Conservation (phyloP, 2,329 filamentous ascomycete genomes). For the Colletotrichum cuscutae region DNA sequence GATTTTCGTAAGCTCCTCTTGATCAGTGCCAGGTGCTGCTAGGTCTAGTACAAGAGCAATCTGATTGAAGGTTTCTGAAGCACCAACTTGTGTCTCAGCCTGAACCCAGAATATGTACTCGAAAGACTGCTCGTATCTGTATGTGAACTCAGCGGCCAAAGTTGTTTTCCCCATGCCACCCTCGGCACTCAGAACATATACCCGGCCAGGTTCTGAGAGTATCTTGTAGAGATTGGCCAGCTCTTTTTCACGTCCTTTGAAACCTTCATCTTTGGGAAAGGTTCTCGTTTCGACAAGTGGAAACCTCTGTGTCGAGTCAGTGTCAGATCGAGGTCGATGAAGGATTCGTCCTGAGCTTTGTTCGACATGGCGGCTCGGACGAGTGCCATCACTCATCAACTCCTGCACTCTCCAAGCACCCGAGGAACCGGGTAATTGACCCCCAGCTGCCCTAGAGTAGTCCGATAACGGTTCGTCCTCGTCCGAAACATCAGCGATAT, state of each 20-base stretch:
- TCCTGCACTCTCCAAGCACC: slow-evolving; percentile 7
- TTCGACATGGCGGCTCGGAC: not conserved
- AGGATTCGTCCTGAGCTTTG: not conserved
- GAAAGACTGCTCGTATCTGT: slow-evolving; percentile 37
- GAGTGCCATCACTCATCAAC: not conserved
- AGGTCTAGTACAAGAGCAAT: slow-evolving; percentile 30
- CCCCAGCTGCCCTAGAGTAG: not conserved
- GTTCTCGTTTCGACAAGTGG: slow-evolving; percentile 16
- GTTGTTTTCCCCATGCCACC: slow-evolving; percentile 40
- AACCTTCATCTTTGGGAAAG: slow-evolving; percentile 32
- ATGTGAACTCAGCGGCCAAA: slow-evolving; percentile 39
- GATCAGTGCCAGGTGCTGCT: slow-evolving; percentile 12
- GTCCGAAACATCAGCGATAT: slow-evolving; percentile 8
- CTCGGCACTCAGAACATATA: slow-evolving; percentile 34
- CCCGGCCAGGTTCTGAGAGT: slow-evolving; percentile 28
- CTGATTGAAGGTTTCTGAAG: slow-evolving; percentile 32
- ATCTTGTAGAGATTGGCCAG: slow-evolving; percentile 36
- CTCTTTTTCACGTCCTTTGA: slow-evolving; percentile 34
- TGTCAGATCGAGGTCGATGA: not conserved
- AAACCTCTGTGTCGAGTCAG: not conserved
- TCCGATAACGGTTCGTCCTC: not conserved
- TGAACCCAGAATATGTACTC: slow-evolving; percentile 41
- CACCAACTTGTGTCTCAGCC: slow-evolving; percentile 38
- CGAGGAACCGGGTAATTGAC: not conserved
- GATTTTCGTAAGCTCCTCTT: slow-evolving; percentile 22